phyloP scores from a whole-genome alignment of 2,329 filamentous ascomycete genomes.

The Chaetomiaceae sp. region DNA sequence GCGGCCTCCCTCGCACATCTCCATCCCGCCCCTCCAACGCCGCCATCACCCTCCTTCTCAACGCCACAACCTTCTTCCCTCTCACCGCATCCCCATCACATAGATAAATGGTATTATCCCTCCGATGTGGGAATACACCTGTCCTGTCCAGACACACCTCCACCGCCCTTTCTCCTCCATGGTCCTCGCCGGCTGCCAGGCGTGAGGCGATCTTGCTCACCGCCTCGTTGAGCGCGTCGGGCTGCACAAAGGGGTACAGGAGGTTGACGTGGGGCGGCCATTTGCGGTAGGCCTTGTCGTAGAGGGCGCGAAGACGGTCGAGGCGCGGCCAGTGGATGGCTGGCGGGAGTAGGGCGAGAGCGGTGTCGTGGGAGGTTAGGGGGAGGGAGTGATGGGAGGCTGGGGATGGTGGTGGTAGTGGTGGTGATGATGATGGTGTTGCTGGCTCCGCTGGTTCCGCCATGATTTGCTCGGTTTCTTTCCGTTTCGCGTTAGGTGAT shows the following conservation, averaged over 20 bases:
- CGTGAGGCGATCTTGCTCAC: constrained; percentile 35
- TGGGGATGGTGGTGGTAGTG: neutral
- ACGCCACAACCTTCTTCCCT: constrained; percentile 23
- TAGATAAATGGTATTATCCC: constrained; percentile 46
- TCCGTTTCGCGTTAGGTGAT: neutral
- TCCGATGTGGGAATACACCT: constrained; percentile 42
- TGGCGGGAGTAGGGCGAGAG: constrained; percentile 55
- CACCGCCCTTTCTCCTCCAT: constrained; percentile 4
- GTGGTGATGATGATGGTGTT: neutral
- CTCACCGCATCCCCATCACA: constrained; percentile 26
- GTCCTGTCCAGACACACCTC: constrained; percentile 34
- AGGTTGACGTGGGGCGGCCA: constrained; percentile 65
- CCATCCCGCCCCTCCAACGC: constrained; percentile 29
- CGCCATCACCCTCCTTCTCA: constrained; percentile 33
- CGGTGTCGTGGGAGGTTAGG: constrained; percentile 47
- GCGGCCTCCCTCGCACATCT: constrained; percentile 22
- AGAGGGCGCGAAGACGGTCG: constrained; percentile 51
- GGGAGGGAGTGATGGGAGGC: constrained; percentile 13
- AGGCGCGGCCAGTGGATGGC: constrained; percentile 40
- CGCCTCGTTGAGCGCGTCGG: constrained; percentile 40
- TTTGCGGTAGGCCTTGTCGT: constrained; percentile 54
- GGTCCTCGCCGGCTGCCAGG: neutral
- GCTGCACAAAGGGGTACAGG: constrained; percentile 57
- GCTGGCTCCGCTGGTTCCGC: constrained; percentile 14
- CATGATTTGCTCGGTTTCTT: constrained; percentile 11